Conservation (phyloP, 1,284 basidiomycete genomes). For the Fomitopsis pinicola region DNA sequence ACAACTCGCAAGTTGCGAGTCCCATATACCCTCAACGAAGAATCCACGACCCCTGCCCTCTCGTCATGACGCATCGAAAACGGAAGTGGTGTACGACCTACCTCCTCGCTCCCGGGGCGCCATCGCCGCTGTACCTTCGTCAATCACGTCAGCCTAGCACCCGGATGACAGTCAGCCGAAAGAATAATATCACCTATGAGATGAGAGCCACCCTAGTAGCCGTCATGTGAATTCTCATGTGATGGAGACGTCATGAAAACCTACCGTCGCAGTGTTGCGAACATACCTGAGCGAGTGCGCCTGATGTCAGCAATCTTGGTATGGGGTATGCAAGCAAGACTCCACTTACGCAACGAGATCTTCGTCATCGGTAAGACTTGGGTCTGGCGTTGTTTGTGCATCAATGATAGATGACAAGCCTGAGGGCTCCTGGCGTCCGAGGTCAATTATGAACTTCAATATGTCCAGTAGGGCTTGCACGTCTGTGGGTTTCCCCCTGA, state of each 20-base stretch:
- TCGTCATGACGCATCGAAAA: background rate
- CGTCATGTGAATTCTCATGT: too few relatives aligned
- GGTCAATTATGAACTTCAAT: too few relatives aligned
- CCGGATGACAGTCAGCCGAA: background rate
- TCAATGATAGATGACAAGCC: too few relatives aligned
- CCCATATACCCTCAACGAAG: conserved; percentile 55
- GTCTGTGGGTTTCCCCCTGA: too few relatives aligned
- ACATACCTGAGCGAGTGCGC: conserved; percentile 1
- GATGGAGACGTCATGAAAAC: background rate
- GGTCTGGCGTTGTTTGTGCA: too few relatives aligned
- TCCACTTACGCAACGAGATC: too few relatives aligned
- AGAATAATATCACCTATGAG: background rate
- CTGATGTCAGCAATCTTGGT: too few relatives aligned
- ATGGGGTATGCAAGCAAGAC: too few relatives aligned
- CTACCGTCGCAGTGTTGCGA: background rate
- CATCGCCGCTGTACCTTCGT: conserved; percentile 11
- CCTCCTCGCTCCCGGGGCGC: conserved; percentile 7
- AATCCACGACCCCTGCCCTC: conserved; percentile 51
- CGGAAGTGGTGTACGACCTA: background rate
- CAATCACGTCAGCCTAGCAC: background rate
- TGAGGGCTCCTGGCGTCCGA: too few relatives aligned
- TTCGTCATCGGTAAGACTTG: background rate
- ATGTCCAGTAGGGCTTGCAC: too few relatives aligned
- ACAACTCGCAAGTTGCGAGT: conserved; percentile 48
- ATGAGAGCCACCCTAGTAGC: background rate